Evolutionary conservation across 108 stramenopile genomes (phyloP), one percentile per base, ranked within the genome.

Genomic region (Conticribra weissflogii): DNA sequence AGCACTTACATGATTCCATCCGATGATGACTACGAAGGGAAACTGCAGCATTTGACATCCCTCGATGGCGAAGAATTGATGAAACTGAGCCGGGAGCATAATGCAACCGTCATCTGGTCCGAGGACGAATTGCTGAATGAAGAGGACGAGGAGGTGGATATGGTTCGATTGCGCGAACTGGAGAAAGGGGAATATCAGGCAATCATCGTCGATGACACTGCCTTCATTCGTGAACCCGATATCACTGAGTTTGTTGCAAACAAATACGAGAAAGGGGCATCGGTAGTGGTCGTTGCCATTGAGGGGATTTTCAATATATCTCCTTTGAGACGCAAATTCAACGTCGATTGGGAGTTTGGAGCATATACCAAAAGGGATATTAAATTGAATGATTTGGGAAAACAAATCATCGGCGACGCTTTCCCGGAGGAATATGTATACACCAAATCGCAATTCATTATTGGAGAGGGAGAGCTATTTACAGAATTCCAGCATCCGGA

Each of bases 151-250:
- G 7, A 62, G 2, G 61, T 62, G 4, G 45, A 62, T 30, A 47
- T 16, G 61, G 15, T 17, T 27, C 14, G 27, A 3, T 2, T 62
- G 8, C n/a, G 3, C 29, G 22, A 28, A 48, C 61, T 46, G 15
- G 61, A 62, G 23, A 62, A 29, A 17, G 22, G 47, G 15, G 61
- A 62, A 4, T 62, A 62, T 62, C 61, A 62, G 47, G 61, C 61
- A 24, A 46, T 62, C 25, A 62, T 62, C 48, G 47, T 62, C 16
- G 61, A 62, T 62, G 59, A 62, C 29, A 46, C 61, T n/a, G 46
- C 46, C 48, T 46, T 48, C 61, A 62, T 62, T 18, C 45, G 45
- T 28, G 61, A 62, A 46, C 61, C 61, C 0, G 61, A 62, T 29
- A 12, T 62, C 8, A 62, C 23, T 14, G 23, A 44, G 3, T 62